Conservation (phyloP, 805 yeast genomes). For the Dipodascus geniculatus region DNA sequence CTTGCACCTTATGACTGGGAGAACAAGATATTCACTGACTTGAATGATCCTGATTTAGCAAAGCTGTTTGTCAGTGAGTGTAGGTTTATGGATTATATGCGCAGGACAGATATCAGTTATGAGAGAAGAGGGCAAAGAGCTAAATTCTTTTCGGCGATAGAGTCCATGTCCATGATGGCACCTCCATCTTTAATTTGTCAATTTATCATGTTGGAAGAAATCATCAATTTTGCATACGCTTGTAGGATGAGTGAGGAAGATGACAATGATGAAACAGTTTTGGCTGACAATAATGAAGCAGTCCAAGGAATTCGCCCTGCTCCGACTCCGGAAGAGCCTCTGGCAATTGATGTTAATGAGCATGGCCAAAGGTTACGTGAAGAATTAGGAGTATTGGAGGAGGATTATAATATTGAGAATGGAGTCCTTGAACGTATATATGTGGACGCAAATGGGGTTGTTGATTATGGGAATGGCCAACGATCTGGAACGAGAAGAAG, state of each 20-base stretch:
- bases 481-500: not conserved
- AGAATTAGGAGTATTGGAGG: not conserved
- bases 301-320: not conserved
- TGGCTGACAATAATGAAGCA: not conserved
- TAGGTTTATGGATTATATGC: not conserved
- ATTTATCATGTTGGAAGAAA: not conserved
- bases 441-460: not conserved
- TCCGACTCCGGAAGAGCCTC: not conserved
- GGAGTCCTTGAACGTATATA: not conserved
- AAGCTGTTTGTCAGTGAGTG: not conserved
- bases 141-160: not conserved
- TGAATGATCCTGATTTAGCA: not conserved
- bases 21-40: not conserved
- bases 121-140: not conserved
- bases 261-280: not conserved
- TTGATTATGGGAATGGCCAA: not conserved
- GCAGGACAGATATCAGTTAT: not conserved
- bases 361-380: not conserved
- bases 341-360: not conserved
- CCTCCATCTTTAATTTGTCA: not conserved
- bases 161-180: not conserved
- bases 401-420: not conserved
- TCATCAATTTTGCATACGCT: not conserved
- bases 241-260: not conserved
- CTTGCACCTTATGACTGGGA: not conserved